A percentile compares a stretch with the other conserved stretches of the same genome.
phyloP scores from a whole-genome alignment of 2,329 filamentous ascomycete genomes.

The Alternaria infectoria region DNA sequence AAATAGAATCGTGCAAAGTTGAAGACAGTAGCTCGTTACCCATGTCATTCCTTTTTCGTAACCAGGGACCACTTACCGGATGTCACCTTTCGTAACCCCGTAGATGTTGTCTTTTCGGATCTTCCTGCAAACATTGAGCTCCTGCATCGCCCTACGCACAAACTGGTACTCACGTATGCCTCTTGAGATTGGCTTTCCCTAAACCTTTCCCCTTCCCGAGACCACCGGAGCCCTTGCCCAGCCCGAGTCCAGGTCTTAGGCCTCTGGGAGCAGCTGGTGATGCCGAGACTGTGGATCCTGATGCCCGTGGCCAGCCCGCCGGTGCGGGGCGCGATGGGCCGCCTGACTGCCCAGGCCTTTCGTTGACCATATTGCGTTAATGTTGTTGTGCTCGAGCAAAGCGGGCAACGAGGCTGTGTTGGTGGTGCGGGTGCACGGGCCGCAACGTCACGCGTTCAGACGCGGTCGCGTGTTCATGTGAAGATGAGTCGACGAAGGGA shows the following conservation, averaged over 20 bases:
- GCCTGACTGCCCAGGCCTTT: constrained; percentile 12
- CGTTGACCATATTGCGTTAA: constrained; percentile 15
- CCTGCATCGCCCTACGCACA: neutral
- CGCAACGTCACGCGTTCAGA: constrained; percentile 9
- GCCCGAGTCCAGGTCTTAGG: constrained; percentile 21
- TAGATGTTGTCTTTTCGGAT: constrained; percentile 41
- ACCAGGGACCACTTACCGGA: constrained; percentile 33
- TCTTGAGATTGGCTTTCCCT: constrained; percentile 13
- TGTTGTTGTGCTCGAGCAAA: neutral
- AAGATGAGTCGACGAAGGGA: neutral
- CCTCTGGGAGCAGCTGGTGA: constrained; percentile 15
- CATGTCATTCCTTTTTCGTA: neutral
- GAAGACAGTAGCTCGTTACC: neutral
- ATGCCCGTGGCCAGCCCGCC: constrained; percentile 3
- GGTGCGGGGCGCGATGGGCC: constrained; percentile 14
- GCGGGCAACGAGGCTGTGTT: neutral
- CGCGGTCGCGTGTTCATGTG: constrained; percentile 25
- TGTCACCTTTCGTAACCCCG: constrained; percentile 45
- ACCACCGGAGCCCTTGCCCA: constrained; percentile 23
- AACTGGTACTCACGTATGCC: constrained; percentile 31
- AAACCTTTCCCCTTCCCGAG: constrained; percentile 28
- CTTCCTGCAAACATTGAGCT: constrained; percentile 32
- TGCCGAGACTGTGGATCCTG: neutral
- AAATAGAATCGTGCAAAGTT: neutral
- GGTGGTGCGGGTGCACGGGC: neutral